Base-by-base conservation (phyloP, 78 protist genomes). In the Guillardia theta region DNA sequence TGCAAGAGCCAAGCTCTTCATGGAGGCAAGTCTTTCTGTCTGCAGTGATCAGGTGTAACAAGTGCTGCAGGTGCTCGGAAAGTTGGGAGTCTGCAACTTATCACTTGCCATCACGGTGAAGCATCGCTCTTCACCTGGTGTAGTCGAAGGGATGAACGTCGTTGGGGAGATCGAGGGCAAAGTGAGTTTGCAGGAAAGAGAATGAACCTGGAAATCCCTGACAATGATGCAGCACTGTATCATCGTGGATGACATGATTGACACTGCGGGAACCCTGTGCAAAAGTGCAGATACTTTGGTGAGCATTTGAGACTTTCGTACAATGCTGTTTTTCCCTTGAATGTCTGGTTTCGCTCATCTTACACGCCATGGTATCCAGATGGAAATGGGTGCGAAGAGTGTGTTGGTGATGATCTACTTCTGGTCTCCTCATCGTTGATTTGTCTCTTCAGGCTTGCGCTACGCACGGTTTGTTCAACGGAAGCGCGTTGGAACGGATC, bases 201-300 rank as follows among this genome's bases (percentile, higher is more conserved):
- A n/a, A n/a, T n/a, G n/a, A n/a, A n/a, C n/a, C n/a, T n/a, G n/a
- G n/a, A n/a, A n/a, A n/a, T n/a, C n/a, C n/a, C n/a, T n/a, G n/a
- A n/a, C n/a, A n/a, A n/a, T n/a, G n/a, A n/a, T n/a, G 15, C 39
- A 47, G 92, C 64, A 87, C 92, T 90, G 94, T 92, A 41, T 96
- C 19, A 92, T 96, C 53, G 70, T 95, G 45, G 97, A 96, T 76
- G 97, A 96, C 88, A 94, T 96, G 48, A 30, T 93, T 83, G 97
- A 96, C 93, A 96, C 97, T 43, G 96, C 95, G 0, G 90, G 90
- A 8, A 80, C 90, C 90, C 46, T 80, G 44, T 80, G 90, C 90
- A 80, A 80, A 30, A 45, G 58, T 4, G 90, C 90, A 24, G 90
- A 80, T 33, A 80, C 90, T 1, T 30, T 80, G n/a, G n/a, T n/a